Conservation (phyloP, 495 filamentous ascomycete genomes). For the Ramalina intermedia region DNA sequence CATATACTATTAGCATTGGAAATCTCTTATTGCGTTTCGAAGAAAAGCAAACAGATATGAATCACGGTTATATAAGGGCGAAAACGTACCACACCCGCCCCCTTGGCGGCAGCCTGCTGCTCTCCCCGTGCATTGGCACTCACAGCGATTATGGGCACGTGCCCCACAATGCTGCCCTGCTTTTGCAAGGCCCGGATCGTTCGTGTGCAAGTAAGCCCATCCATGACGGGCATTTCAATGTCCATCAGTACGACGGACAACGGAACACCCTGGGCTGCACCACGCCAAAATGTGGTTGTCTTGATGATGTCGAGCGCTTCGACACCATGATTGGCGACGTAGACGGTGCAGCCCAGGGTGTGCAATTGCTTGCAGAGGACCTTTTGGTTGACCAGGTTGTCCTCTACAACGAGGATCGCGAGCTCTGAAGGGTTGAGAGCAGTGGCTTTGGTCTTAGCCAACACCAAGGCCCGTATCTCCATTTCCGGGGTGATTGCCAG, state of each 20-base stretch:
- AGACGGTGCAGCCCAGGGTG: conserved; percentile 47
- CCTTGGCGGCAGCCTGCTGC: conserved; percentile 48
- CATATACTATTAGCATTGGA: not conserved
- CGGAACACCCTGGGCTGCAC: not conserved
- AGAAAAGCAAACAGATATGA: not conserved
- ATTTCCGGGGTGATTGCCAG: not conserved
- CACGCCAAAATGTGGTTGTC: conserved; percentile 15
- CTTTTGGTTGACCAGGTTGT: conserved; percentile 64
- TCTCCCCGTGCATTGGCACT: conserved; percentile 59
- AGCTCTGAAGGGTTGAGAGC: too few species aligned
- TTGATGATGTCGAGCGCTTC: conserved; percentile 51
- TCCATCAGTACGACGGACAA: conserved; percentile 66
- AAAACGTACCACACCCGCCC: conserved; percentile 52
- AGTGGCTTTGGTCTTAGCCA: too few species aligned
- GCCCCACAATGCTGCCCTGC: conserved; percentile 31
- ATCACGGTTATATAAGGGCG: not conserved
- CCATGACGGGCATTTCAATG: conserved; percentile 76
- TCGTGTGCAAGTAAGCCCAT: conserved; percentile 54
- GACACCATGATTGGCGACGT: conserved; percentile 58
- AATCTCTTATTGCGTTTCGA: not conserved
- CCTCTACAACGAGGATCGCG: conserved; percentile 64
- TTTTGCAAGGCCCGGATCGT: conserved; percentile 50
- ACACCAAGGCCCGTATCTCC: too few species aligned
- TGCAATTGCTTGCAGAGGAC: conserved; percentile 50
- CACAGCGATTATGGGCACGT: conserved; percentile 64